phyloP scores from a whole-genome alignment of 768 basidiomycete genomes.

The Mycena albidolilacea region DNA sequence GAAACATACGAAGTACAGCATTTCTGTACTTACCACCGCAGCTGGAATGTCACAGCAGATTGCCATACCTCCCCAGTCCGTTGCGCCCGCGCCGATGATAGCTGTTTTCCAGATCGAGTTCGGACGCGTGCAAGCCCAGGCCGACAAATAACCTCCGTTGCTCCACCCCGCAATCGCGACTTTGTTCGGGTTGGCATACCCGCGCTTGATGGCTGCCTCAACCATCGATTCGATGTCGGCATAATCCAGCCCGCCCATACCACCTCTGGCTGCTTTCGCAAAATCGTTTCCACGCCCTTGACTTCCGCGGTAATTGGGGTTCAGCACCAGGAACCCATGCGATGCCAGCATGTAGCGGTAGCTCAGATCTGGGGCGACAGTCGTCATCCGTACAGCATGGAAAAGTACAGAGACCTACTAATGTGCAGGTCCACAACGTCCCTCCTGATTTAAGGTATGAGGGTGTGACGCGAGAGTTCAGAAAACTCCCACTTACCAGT shows the following conservation, averaged over 20 bases:
- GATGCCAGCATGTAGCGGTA: conserved; percentile 30
- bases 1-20: no score
- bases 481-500: conserved; percentile 11
- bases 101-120: conserved; percentile 36
- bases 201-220: conserved; percentile 28
- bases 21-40: conserved; percentile 15
- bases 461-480: background rate
- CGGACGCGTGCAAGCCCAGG: conserved; percentile 37
- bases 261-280: conserved; percentile 24
- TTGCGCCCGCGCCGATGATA: conserved; percentile 31
- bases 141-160: conserved; percentile 36
- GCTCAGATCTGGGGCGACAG: background rate
- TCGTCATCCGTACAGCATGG: background rate
- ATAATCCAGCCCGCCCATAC: conserved; percentile 36
- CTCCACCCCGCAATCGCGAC: conserved; percentile 40
- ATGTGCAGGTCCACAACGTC: conserved; percentile 24
- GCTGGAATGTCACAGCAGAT: conserved; percentile 31
- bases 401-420: conserved; percentile 1
- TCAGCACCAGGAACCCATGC: conserved; percentile 36
- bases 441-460: conserved; percentile 4
- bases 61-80: conserved; percentile 36
- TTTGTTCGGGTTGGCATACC: conserved; percentile 21
- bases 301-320: conserved; percentile 40
- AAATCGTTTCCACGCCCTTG: conserved; percentile 30
- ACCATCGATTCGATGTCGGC: conserved; percentile 39